These are phyloP conservation scores for Citrus glauca DNA, from an alignment of 345 rosid genomes.

Conservation along the genomic window DNA sequence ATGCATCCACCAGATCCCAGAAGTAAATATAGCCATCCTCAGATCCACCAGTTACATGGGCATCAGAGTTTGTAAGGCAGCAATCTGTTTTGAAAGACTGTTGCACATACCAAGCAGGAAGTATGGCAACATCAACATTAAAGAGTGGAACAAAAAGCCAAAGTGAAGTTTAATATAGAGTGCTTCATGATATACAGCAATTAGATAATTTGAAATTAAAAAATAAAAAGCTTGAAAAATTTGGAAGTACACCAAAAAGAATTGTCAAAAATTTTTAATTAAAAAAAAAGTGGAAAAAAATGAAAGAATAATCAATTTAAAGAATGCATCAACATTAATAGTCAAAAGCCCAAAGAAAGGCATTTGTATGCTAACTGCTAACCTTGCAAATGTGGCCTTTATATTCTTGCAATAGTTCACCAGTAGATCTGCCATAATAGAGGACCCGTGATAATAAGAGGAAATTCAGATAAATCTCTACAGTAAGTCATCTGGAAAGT, in stretches of 20 bases:
- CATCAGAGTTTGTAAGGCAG: conserved; percentile 85
- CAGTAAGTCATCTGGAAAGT: not conserved
- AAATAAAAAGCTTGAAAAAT: not conserved
- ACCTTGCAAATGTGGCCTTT: conserved; percentile 94
- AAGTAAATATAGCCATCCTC: conserved; percentile 90
- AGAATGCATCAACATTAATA: not conserved
- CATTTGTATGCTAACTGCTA: conserved; percentile 44
- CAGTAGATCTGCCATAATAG: conserved; percentile 52
- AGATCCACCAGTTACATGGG: conserved; percentile 87
- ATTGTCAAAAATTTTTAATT: not conserved
- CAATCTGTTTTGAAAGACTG: conserved; percentile 95
- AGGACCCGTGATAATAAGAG: conserved; percentile 6
- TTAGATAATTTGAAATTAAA: not conserved
- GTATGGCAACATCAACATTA: not conserved
- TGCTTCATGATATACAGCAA: not conserved
- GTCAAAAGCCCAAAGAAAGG: not conserved
- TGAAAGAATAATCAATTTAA: not conserved
- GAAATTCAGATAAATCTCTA: not conserved
- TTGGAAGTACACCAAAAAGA: not conserved
- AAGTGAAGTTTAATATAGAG: not conserved
- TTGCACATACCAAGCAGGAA: conserved; percentile 12
- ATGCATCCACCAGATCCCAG: conserved; percentile 97
- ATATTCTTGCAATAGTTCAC: conserved; percentile 90
- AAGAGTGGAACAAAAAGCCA: not conserved
- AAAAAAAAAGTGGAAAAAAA: not conserved